phyloP scores from a whole-genome alignment of 176 grass and related monocot genomes.

The Metroxylon sagu region DNA sequence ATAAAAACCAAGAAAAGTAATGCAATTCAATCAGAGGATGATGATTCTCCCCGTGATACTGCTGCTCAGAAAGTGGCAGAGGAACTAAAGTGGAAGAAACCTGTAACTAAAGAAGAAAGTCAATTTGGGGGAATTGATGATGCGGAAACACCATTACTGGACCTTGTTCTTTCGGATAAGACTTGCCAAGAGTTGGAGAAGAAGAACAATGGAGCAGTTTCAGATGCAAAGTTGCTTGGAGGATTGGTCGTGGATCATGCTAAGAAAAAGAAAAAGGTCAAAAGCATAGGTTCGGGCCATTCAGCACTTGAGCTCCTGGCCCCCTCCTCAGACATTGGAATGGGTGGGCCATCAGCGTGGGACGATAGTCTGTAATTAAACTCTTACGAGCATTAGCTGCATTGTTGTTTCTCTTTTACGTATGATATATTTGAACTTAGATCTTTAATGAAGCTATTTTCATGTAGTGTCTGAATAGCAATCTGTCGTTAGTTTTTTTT shows the following conservation, averaged over 20 bases:
- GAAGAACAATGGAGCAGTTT: slow-evolving; percentile 19
- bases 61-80: slow-evolving; percentile 20
- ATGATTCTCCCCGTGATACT: slow-evolving; percentile 14
- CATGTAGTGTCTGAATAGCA: too few species aligned
- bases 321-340: slow-evolving; percentile 35
- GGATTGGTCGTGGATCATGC: slow-evolving; percentile 68
- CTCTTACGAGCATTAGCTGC: too few species aligned
- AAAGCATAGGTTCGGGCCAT: slow-evolving; percentile 18
- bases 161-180: slow-evolving; percentile 38
- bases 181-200: slow-evolving; percentile 23
- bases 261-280: slow-evolving; percentile 60
- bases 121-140: slow-evolving; percentile 47
- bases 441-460: too few species aligned
- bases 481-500: too few species aligned
- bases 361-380: slow-evolving; percentile 14
- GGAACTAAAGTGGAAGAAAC: slow-evolving; percentile 36
- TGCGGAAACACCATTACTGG: slow-evolving; percentile 42
- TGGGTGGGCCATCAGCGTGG: slow-evolving; percentile 58
- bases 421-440: too few species aligned
- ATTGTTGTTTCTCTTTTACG: too few species aligned
- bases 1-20: slow-evolving; percentile 8
- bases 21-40: slow-evolving; percentile 7
- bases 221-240: slow-evolving; percentile 22
- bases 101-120: slow-evolving; percentile 20
- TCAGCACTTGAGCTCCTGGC: slow-evolving; percentile 41